Evolutionary conservation across 495 filamentous ascomycete genomes (phyloP), one percentile per base, ranked within the genome.

Genomic region (Tuber microsphaerosporum): DNA sequence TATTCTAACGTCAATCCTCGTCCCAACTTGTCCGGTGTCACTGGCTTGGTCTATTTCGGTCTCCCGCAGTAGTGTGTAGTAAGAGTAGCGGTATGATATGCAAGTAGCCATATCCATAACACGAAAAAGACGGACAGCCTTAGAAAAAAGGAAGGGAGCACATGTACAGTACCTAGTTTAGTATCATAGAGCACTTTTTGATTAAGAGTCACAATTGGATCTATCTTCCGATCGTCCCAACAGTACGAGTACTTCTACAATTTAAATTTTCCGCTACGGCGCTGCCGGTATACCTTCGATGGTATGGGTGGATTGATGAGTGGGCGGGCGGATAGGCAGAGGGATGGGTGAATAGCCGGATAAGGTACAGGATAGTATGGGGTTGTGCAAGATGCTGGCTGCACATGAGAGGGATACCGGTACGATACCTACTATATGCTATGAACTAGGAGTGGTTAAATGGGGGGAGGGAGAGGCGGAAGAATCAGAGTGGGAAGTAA

Each of bases 1-100:
- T 79, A 79, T 79, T 79, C 76, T 56, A 79, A 79, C 77, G 77
- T 79, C 77, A 79, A 75, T 79, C 77, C 34, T 65, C 26, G 17
- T 65, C 34, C 34, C 34, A 17, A 8, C 56, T 34, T 65, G 56
- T 19, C 26, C 1, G 56, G 26, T 34, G 12, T 14, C 14, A 34
- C 26, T 31, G 0, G 12, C 31, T 34, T 26, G n/a, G 56, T 17
- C 26, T 34, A 31, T 31, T 34, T 14, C 4, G 7, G 56, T 31
- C 56, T 19, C 56, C 34, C 14, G 26, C 34, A 65, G 56, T n/a
- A 14, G 26, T 34, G 56, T 17, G 56, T 26, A 65, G 26, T 34
- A 34, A 34, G 56, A 19, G 26, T 31, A 34, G 7, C 14, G 26
- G 56, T 17, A 65, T 34, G 56, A 34, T 65, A 34, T 65, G 56